Evolutionary conservation across 495 filamentous ascomycete species (phyloP).

Genomic region (Aspergillus sclerotiicarbonarius): DNA sequence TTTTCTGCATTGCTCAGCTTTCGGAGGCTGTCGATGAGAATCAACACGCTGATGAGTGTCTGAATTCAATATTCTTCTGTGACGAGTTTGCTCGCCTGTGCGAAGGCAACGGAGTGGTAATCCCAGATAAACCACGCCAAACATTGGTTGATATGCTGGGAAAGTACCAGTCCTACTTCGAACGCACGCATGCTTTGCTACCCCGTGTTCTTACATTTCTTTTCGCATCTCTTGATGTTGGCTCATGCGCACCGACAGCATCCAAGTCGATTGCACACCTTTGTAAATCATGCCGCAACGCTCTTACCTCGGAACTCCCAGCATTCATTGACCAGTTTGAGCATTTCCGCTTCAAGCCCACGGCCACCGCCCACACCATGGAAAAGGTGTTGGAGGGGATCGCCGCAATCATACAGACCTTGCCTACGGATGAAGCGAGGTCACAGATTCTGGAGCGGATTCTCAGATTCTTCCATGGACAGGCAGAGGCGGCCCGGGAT

Average conservation of each 20-base stretch:
- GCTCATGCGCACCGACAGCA: constrained; percentile 64
- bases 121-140: constrained; percentile 70
- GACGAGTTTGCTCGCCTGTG: constrained; percentile 52
- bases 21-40: constrained; percentile 73
- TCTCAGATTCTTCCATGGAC: constrained; percentile 56
- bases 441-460: constrained; percentile 61
- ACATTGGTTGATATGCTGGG: constrained; percentile 76
- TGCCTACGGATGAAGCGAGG: constrained; percentile 63
- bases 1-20: constrained; percentile 75
- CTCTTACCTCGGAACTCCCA: constrained; percentile 67
- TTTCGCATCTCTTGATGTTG: constrained; percentile 69
- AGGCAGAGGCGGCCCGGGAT: constrained; percentile 34
- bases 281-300: constrained; percentile 74
- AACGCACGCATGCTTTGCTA: constrained; percentile 65
- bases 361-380: constrained; percentile 68
- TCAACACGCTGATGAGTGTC: constrained; percentile 58
- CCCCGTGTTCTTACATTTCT: constrained; percentile 77
- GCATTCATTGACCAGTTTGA: constrained; percentile 78
- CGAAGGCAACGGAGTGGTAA: constrained; percentile 40
- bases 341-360: constrained; percentile 56
- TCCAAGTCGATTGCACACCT: constrained; percentile 77
- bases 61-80: constrained; percentile 73
- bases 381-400: constrained; percentile 81
- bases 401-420: constrained; percentile 77
- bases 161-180: constrained; percentile 79